These are phyloP conservation scores for Candida verbasci DNA, from an alignment of 805 yeast species.

Conservation along the genomic window DNA sequence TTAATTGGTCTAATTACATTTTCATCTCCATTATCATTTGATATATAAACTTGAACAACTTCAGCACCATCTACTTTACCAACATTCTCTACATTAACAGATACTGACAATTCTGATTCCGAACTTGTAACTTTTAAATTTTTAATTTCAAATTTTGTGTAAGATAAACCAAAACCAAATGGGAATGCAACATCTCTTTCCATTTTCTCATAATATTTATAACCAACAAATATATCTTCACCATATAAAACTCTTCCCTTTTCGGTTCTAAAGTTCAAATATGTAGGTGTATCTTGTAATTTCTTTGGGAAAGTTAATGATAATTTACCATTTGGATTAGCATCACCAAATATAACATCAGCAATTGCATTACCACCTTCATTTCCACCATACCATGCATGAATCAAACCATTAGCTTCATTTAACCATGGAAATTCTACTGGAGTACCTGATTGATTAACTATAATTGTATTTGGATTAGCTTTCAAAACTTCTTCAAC, in stretches of 20 bases:
- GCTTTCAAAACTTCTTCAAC: constrained; percentile 21
- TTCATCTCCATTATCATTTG: constrained; percentile 14
- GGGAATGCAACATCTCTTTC: constrained; percentile 24
- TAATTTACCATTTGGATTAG: constrained; percentile 28
- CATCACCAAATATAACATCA: constrained; percentile 28
- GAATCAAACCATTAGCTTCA: constrained; percentile 21
- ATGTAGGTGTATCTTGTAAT: constrained; percentile 24
- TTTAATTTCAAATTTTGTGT: constrained; percentile 19
- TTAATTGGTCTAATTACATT: constrained; percentile 20
- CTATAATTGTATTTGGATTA: constrained; percentile 26
- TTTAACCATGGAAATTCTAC: constrained; percentile 28
- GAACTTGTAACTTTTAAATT: constrained; percentile 13
- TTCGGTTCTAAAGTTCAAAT: constrained; percentile 23
- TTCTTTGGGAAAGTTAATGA: constrained; percentile 21
- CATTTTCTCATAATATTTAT: constrained; percentile 26
- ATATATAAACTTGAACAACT: constrained; percentile 25
- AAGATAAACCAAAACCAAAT: constrained; percentile 30
- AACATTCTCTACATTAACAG: constrained; percentile 18
- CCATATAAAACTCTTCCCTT: constrained; percentile 30
- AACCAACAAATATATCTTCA: constrained; percentile 30
- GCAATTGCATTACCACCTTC: constrained; percentile 30
- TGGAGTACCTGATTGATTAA: constrained; percentile 32
- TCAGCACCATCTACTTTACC: constrained; percentile 23
- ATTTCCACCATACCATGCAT: constrained; percentile 35
- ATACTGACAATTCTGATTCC: constrained; percentile 15